These are phyloP conservation scores for Tetrahymena borealis DNA, from an alignment of 73 alveolate genomes.

Conservation along the genomic window DNA sequence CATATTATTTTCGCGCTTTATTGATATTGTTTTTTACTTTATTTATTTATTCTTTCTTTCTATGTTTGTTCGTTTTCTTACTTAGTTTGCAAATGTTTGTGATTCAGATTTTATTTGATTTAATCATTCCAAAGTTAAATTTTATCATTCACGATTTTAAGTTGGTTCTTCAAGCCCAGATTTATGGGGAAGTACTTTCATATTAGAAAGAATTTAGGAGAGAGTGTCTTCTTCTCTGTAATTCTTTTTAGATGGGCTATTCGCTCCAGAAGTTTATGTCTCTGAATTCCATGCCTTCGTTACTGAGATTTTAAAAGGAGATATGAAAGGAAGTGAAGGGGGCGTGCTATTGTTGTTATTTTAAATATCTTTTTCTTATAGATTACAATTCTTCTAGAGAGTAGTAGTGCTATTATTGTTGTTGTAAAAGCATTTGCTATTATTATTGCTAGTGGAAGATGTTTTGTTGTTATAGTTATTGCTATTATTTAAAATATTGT, in stretches of 20 bases:
- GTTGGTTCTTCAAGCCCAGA: not conserved
- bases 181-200: not conserved
- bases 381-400: not conserved
- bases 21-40: too few species aligned
- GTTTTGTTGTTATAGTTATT: not conserved
- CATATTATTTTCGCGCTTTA: too few species aligned
- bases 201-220: not conserved
- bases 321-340: not conserved
- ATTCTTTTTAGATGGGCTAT: not conserved
- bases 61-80: too few species aligned
- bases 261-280: not conserved
- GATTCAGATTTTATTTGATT: too few species aligned
- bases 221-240: not conserved
- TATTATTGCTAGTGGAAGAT: not conserved
- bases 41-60: too few species aligned
- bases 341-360: not conserved
- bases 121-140: too few species aligned
- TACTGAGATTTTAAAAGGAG: not conserved
- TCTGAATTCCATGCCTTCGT: not conserved
- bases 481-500: not conserved
- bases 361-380: not conserved
- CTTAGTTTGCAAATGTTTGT: too few species aligned
- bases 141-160: not conserved
- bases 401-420: slow-evolving; percentile 5
- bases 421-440: not conserved